Conservation (phyloP, 176 grass and related monocot genomes). For the Carex myosuroides region DNA sequence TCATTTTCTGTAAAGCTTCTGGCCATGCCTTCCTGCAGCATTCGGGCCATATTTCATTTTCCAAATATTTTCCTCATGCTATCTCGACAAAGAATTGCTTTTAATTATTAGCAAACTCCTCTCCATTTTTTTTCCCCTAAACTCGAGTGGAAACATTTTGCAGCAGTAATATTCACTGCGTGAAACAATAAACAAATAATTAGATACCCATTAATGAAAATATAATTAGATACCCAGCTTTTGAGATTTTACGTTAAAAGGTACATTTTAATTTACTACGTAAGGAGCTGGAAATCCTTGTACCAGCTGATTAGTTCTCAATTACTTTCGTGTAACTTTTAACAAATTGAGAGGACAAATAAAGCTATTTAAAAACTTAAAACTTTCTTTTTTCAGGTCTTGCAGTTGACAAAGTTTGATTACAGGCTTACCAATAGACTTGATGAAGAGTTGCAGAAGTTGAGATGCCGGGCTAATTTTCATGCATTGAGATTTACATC, state of each 20-base stretch:
- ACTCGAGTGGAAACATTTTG: not conserved
- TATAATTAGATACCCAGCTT: not conserved
- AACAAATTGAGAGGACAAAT: not conserved
- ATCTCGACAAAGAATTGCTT: not conserved
- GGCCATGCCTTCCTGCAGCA: not conserved
- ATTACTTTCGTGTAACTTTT: not conserved
- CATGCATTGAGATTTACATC: constrained; percentile 83
- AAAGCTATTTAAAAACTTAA: not conserved
- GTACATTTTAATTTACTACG: not conserved
- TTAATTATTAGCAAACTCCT: not conserved
- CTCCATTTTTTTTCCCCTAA: not conserved
- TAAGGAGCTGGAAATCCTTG: not conserved
- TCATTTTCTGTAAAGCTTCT: not conserved
- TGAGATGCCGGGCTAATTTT: constrained; percentile 82
- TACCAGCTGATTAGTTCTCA: not conserved
- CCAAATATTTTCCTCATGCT: not conserved
- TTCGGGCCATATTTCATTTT: not conserved
- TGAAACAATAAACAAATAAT: not conserved
- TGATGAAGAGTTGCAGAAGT: constrained; percentile 76
- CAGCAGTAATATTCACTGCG: not conserved
- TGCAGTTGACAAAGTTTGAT: constrained; percentile 98
- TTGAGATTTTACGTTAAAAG: not conserved
- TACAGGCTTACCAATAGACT: constrained; percentile 77
- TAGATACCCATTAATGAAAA: not conserved
- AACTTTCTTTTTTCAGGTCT: constrained; percentile 44